These are phyloP conservation scores for Kondoa subrosea DNA, from an alignment of 768 basidiomycete species.

Conservation along the genomic window DNA sequence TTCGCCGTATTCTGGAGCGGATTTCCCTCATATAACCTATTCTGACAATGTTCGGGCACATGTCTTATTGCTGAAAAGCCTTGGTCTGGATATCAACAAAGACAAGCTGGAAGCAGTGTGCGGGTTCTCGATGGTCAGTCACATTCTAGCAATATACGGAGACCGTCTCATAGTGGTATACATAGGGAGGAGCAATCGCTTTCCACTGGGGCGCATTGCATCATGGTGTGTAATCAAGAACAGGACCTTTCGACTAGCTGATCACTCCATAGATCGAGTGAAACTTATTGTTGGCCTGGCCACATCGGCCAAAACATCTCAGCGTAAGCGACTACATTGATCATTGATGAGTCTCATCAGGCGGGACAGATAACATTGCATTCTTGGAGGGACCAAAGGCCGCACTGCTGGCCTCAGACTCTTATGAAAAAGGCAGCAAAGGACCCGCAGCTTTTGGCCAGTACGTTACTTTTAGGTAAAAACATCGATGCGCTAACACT, in stretches of 20 bases:
- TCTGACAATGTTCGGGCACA: not conserved
- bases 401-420: not conserved
- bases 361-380: not conserved
- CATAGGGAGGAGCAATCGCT: too few relatives aligned
- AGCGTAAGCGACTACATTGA: not conserved
- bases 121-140: not conserved
- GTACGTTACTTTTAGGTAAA: not conserved
- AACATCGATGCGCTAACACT: not conserved
- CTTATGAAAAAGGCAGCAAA: not conserved
- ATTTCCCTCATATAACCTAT: not conserved
- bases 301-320: not conserved
- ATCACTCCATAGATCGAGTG: not conserved
- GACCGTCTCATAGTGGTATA: too few relatives aligned
- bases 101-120: not conserved
- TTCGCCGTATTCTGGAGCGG: not conserved
- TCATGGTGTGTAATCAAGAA: not conserved
- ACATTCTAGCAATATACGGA: too few relatives aligned
- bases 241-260: not conserved
- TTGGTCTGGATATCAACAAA: not conserved
- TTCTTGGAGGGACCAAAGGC: not conserved
- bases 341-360: not conserved
- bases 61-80: not conserved
- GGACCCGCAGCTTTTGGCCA: not conserved
- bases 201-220: not conserved
- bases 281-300: not conserved